Evolutionary conservation across 352 stramenopile species (phyloP).

Genomic region (Phytophthora pistaciae): DNA sequence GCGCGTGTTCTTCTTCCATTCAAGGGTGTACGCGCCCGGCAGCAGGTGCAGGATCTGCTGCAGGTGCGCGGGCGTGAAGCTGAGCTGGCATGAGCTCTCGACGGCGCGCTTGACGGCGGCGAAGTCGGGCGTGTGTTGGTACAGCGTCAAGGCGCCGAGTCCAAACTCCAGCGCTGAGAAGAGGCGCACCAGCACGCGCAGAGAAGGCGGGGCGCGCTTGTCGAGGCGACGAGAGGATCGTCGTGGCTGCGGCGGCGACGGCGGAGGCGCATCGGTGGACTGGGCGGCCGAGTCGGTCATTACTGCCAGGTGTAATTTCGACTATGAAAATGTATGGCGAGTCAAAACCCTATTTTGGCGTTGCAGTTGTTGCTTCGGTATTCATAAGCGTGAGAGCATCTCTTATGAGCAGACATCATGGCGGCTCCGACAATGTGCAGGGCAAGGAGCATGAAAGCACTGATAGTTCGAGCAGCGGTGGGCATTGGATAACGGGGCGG

Average conservation of each 20-base stretch:
- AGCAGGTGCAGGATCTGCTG: conserved; percentile 68
- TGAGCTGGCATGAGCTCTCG: conserved; percentile 75
- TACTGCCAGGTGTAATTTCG: conserved; percentile 3
- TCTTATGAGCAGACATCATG: background rate
- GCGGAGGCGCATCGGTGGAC: background rate
- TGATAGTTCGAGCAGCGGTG: background rate
- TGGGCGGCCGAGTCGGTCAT: conserved; percentile 10
- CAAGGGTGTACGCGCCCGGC: conserved; percentile 57
- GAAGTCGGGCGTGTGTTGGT: conserved; percentile 77
- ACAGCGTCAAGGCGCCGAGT: conserved; percentile 71
- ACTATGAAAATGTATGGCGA: conserved; percentile 14
- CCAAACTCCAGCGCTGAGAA: conserved; percentile 81
- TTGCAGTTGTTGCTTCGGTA: background rate
- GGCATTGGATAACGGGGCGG: background rate
- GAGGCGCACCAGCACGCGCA: conserved; percentile 58
- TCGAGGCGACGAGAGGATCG: conserved; percentile 36
- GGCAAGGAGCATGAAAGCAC: background rate
- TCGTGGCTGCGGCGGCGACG: background rate
- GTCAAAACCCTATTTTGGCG: background rate
- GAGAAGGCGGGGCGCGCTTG: conserved; percentile 45
- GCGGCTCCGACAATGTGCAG: background rate
- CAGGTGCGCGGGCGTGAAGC: conserved; percentile 59
- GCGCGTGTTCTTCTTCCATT: conserved; percentile 53
- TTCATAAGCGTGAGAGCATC: no score
- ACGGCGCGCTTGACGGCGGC: conserved; percentile 67